Evolutionary conservation across 768 basidiomycete genomes (phyloP).

Genomic region (Pisolithus microcarpus): DNA sequence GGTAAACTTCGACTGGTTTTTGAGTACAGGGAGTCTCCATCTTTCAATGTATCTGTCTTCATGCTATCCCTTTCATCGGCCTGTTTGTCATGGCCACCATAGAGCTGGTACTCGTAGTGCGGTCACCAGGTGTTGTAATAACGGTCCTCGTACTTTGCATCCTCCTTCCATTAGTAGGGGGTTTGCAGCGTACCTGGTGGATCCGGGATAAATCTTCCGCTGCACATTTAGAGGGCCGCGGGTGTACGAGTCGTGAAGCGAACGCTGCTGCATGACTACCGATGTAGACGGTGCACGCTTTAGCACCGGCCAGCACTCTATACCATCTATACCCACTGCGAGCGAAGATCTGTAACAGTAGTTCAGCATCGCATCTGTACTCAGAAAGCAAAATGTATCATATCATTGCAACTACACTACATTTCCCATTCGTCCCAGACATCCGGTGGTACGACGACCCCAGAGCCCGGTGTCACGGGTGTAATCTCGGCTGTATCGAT

Average conservation of each 20-base stretch:
- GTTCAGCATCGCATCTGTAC: too few species aligned
- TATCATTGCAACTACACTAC: conserved; percentile 19
- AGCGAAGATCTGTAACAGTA: too few species aligned
- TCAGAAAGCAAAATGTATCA: too few species aligned
- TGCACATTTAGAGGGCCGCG: neutral
- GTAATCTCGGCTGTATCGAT: conserved; percentile 59
- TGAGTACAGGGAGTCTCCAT: conserved; percentile 8
- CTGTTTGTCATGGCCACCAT: conserved; percentile 15
- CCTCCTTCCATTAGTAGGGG: conserved; percentile 13
- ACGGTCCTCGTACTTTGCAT: conserved; percentile 16
- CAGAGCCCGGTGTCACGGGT: conserved; percentile 25
- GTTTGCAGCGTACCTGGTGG: conserved; percentile 4
- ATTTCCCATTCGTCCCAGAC: conserved; percentile 77
- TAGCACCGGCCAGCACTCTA: too few species aligned
- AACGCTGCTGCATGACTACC: too few species aligned
- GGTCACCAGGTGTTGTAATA: conserved; percentile 15
- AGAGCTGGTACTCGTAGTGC: conserved; percentile 12
- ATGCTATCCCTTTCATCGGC: conserved; percentile 22
- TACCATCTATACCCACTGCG: too few species aligned
- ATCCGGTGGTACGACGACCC: conserved; percentile 11
- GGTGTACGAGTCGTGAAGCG: neutral
- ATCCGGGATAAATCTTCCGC: neutral
- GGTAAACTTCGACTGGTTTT: neutral
- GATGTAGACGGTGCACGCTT: too few species aligned
- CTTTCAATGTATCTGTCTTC: conserved; percentile 12